Evolutionary conservation across 1,284 basidiomycete genomes (phyloP), one percentile per base, ranked within the genome.

Genomic region (Malassezia psittaci): DNA sequence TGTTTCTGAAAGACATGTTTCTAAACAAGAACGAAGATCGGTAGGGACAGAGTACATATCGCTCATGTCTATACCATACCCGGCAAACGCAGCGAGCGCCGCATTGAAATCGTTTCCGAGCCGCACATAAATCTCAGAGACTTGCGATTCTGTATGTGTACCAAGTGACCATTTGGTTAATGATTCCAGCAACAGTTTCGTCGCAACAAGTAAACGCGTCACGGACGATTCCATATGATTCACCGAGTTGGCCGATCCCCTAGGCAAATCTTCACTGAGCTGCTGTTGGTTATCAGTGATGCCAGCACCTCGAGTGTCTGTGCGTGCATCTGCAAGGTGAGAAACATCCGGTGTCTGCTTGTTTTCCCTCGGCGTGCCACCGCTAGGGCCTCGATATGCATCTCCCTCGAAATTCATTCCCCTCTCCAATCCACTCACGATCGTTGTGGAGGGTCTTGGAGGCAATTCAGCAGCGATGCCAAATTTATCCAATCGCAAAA

Each of bases 31-130:
- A 42, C 93, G 84, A 21, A 98, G 81, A 71, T 96, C 88, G 61
- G 89, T 83, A 2, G 94, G 93, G 1, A 98, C 88, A 7, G 82
- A 79, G 68, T 86, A 79, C 52, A 98, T 83, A 72, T 96, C 91
- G 53, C 90, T 80, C 85, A 96, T 96, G 61, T 87, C 83, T 65
- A 98, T 94, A 51, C 85, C 84, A 63, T 85, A 90, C 19, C 82
- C 79, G 10, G 82, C 81, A 75, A 98, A 98, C 1, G 91, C 89
- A 50, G 85, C 81, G 37, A 91, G 88, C 24, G 90, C 90, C 16
- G 84, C 83, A 74, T 96, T 96, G 79, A 98, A 96, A 71, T 96
- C 91, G 76, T 98, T 96, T 18, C 93, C 93, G 16, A 98, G 80
- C 45, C 85, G 83, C 51, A 98, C 94, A 76, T 98, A 98, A 54